Conservation (phyloP, 2,329 filamentous ascomycete species). For the Fusarium siculi region DNA sequence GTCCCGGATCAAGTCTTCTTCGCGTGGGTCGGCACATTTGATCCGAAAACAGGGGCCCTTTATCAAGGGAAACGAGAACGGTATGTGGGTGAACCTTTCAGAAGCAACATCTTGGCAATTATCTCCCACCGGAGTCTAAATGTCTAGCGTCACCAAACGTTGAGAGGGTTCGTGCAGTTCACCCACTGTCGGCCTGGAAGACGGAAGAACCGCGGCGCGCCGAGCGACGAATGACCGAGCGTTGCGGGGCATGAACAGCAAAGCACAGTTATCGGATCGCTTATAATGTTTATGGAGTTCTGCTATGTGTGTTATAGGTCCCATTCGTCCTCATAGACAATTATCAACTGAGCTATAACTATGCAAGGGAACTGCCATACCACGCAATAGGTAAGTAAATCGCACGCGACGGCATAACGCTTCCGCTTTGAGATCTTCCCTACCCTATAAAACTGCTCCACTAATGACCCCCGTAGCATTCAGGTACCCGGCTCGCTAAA, state of each 20-base stretch:
- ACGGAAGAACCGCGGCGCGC: too few relatives aligned
- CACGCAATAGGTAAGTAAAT: background rate
- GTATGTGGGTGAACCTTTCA: background rate
- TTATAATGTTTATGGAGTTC: accelerated
- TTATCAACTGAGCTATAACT: background rate
- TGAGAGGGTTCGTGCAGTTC: accelerated
- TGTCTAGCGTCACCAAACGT: too few relatives aligned
- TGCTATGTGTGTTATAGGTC: accelerated
- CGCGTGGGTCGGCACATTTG: background rate
- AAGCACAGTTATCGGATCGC: background rate
- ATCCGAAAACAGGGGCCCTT: background rate
- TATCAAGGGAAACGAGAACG: too few relatives aligned
- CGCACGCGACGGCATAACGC: background rate
- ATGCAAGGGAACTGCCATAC: background rate
- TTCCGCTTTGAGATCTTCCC: background rate
- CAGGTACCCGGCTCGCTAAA: background rate
- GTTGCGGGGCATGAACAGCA: accelerated
- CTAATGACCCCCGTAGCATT: background rate
- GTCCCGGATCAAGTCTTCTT: accelerated
- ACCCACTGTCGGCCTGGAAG: background rate
- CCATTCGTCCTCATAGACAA: background rate
- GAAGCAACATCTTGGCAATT: background rate
- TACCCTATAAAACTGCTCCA: background rate
- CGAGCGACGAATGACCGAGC: background rate
- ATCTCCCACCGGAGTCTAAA: background rate